Conservation (phyloP, 2,329 filamentous ascomycete genomes). For the Claviceps spartinae region DNA sequence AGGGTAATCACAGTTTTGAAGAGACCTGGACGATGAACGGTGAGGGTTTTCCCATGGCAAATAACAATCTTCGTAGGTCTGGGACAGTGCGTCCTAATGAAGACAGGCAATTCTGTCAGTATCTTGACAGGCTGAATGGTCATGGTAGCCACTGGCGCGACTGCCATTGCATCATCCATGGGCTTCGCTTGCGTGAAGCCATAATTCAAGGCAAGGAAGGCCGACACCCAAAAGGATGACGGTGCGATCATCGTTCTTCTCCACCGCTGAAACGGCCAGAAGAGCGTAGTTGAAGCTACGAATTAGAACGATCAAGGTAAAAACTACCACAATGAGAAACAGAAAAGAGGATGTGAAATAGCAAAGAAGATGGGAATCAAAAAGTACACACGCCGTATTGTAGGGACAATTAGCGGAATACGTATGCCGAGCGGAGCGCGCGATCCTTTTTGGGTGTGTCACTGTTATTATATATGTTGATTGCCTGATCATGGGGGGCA, state of each 20-base stretch:
- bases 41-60: conserved; percentile 1
- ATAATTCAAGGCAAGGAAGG: conserved; percentile 1
- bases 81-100: neutral
- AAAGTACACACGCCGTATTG: neutral
- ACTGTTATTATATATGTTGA: neutral
- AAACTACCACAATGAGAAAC: neutral
- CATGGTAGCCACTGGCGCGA: neutral
- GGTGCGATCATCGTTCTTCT: neutral
- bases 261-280: neutral
- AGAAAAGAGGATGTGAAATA: neutral
- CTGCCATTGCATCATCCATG: neutral
- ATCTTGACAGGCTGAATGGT: conserved; percentile 1
- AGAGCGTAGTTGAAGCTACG: neutral
- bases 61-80: neutral
- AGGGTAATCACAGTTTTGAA: conserved; percentile 2
- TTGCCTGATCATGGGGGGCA: neutral
- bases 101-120: conserved; percentile 2
- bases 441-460: neutral
- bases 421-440: neutral
- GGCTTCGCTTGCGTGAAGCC: conserved; percentile 1
- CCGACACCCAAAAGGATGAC: neutral
- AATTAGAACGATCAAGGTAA: too few relatives aligned
- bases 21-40: neutral
- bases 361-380: neutral
- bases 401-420: neutral